phyloP scores from a whole-genome alignment of 2,329 filamentous ascomycete species.

The Scleromitrula shiraiana region DNA sequence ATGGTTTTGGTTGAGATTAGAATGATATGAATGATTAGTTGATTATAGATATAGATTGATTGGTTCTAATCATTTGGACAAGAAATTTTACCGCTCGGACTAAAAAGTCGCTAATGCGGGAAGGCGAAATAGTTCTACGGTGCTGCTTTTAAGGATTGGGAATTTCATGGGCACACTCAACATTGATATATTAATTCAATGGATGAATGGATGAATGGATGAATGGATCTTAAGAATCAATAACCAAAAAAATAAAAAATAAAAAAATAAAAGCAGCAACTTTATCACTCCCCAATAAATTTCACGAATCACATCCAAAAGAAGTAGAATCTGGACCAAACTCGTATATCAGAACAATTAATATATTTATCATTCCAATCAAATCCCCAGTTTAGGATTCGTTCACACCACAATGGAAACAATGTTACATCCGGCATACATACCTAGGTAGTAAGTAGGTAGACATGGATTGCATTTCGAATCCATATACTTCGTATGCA shows the following conservation, averaged over 20 bases:
- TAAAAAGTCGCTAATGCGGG: conserved; percentile 7
- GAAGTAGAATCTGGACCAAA: background rate
- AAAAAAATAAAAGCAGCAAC: background rate
- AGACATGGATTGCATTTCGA: no score
- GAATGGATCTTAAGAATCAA: background rate
- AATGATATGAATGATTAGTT: no score
- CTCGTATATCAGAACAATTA: background rate
- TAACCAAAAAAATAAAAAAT: no score
- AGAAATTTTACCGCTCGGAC: conserved; percentile 5
- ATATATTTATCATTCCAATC: conserved; percentile 1
- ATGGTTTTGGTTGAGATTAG: no score
- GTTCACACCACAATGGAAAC: background rate
- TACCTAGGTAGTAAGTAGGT: no score
- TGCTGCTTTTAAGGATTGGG: conserved; percentile 4
- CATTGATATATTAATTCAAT: no score
- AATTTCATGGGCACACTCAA: no score
- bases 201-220: no score
- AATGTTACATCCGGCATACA: no score
- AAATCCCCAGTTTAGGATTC: background rate
- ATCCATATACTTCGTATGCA: no score
- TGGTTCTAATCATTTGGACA: no score
- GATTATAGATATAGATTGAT: no score
- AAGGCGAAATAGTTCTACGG: background rate
- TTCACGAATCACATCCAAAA: conserved; percentile 3
- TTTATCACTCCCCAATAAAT: background rate